Evolutionary conservation across 2,329 filamentous ascomycete genomes (phyloP).

Genomic region (Penicillium sp.): DNA sequence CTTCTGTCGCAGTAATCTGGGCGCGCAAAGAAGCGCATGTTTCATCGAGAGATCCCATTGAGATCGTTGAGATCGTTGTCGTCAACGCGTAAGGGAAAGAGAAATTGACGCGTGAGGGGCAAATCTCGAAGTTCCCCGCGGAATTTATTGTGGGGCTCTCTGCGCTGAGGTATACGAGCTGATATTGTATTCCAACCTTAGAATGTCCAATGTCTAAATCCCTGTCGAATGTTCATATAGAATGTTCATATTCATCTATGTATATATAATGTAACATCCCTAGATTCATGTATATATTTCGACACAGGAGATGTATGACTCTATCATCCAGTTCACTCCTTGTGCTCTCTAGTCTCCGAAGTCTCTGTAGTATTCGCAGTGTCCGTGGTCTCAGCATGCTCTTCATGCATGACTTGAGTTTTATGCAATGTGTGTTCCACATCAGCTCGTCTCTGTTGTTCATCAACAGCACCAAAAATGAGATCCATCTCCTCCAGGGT

Average conservation of each 20-base stretch:
- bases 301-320: not conserved
- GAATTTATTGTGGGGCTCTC: constrained; percentile 8
- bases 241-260: not conserved
- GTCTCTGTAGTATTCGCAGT: not conserved
- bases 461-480: constrained; percentile 24
- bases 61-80: not conserved
- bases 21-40: constrained; percentile 29
- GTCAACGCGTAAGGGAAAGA: not conserved
- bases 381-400: constrained; percentile 10
- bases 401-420: constrained; percentile 17
- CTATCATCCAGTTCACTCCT: not conserved
- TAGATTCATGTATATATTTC: too few species aligned
- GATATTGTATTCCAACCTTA: too few species aligned
- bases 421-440: constrained; percentile 24
- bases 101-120: not conserved
- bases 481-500: constrained; percentile 36
- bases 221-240: too few species aligned
- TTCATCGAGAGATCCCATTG: constrained; percentile 17
- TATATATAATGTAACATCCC: not conserved
- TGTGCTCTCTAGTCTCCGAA: not conserved
- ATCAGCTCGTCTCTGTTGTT: constrained; percentile 18
- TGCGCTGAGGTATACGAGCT: not conserved
- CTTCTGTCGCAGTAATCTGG: constrained; percentile 33
- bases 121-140: constrained; percentile 12
- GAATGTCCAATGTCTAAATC: not conserved